phyloP scores from a whole-genome alignment of 2,329 filamentous ascomycete genomes.

The Plectosphaerella cucumerina region DNA sequence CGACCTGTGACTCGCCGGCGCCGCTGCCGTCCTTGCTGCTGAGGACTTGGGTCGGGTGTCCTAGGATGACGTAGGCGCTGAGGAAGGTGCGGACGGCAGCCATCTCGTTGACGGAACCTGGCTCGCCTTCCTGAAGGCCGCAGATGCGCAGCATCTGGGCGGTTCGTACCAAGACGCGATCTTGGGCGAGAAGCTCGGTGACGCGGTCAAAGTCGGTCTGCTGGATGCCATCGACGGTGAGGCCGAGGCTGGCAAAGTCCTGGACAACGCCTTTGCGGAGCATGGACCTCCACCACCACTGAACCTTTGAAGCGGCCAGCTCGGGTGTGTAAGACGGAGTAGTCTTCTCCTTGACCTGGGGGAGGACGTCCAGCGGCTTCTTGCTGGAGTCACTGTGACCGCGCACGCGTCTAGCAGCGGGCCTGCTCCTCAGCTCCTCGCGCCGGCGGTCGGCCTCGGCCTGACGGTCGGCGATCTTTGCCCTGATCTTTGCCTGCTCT shows the following conservation, averaged over 20 bases:
- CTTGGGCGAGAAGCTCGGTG: slow-evolving; percentile 61
- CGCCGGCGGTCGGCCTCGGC: slow-evolving; percentile 72
- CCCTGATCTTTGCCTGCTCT: slow-evolving; percentile 63
- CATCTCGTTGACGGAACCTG: slow-evolving; percentile 62
- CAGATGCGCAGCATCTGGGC: slow-evolving; percentile 66
- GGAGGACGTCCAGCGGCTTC: slow-evolving; percentile 22
- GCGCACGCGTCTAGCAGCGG: slow-evolving; percentile 46
- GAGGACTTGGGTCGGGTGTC: slow-evolving; percentile 73
- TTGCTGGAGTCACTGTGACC: slow-evolving; percentile 40
- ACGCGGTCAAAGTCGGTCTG: slow-evolving; percentile 73
- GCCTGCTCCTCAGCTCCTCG: slow-evolving; percentile 56
- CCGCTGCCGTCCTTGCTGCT: slow-evolving; percentile 65
- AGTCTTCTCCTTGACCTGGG: slow-evolving; percentile 46
- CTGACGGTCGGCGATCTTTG: slow-evolving; percentile 76
- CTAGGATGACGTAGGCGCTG: slow-evolving; percentile 74
- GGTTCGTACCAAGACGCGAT: slow-evolving; percentile 61
- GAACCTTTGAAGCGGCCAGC: slow-evolving; percentile 61
- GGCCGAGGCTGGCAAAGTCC: slow-evolving; percentile 60
- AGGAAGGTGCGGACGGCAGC: slow-evolving; percentile 71
- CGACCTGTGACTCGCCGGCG: slow-evolving; percentile 54
- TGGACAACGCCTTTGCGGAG: slow-evolving; percentile 56
- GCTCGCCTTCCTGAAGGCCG: slow-evolving; percentile 61
- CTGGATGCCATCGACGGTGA: slow-evolving; percentile 67
- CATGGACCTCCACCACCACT: slow-evolving; percentile 64
- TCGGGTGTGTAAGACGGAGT: slow-evolving; percentile 47